Percentiles rank a stretch among this genome's conserved stretches.
Evolutionary conservation across 352 stramenopile genomes (phyloP).

Genomic region (Globisporangium spinosum): DNA sequence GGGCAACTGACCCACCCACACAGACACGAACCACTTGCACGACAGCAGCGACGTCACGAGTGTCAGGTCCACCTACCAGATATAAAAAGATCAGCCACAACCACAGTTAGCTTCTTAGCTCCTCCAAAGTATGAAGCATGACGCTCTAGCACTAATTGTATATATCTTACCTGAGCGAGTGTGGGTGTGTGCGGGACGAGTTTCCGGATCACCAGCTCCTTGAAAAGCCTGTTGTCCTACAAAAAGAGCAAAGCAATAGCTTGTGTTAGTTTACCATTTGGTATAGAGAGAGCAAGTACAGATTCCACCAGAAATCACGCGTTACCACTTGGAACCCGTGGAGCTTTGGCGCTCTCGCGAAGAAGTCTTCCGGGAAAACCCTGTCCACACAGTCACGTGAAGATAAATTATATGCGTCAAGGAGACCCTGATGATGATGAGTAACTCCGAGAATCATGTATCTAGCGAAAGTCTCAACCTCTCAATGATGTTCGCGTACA

Average conservation of each 20-base stretch:
- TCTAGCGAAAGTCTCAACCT: conserved; percentile 21
- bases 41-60: conserved; percentile 59
- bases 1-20: conserved; percentile 66
- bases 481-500: conserved; percentile 69
- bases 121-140: background rate
- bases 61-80: conserved; percentile 42
- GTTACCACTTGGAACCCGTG: conserved; percentile 71
- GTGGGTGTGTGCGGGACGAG: conserved; percentile 45
- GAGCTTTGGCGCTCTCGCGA: conserved; percentile 57
- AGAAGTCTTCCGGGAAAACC: conserved; percentile 73
- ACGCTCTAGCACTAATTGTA: background rate
- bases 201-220: conserved; percentile 47
- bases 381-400: conserved; percentile 16
- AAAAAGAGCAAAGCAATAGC: background rate
- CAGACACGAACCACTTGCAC: conserved; percentile 75
- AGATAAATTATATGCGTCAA: background rate
- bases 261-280: background rate
- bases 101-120: background rate
- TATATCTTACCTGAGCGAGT: conserved; percentile 35
- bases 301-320: background rate
- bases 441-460: background rate
- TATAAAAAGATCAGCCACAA: background rate
- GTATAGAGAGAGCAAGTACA: background rate
- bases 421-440: background rate
- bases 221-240: conserved; percentile 59